Conservation (phyloP, 2,329 filamentous ascomycete genomes). For the Phyllosticta citrichinensis region DNA sequence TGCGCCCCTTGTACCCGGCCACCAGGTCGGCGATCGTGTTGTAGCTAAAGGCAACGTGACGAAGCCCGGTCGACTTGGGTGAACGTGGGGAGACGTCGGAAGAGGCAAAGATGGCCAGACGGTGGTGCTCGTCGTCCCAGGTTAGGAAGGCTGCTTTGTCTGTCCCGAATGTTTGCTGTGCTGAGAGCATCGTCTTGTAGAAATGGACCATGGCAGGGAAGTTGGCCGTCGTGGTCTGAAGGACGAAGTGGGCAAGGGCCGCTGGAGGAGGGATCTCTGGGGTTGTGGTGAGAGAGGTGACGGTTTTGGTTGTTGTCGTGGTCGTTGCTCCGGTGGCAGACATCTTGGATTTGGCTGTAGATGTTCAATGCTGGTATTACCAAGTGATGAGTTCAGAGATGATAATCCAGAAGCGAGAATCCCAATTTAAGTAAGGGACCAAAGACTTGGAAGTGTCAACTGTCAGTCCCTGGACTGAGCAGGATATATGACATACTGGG, state of each 20-base stretch:
- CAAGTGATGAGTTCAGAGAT: background rate
- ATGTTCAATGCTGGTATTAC: background rate
- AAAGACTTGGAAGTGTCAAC: background rate
- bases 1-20: constrained; percentile 28
- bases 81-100: constrained; percentile 17
- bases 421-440: background rate
- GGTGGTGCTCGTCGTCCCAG: constrained; percentile 41
- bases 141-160: constrained; percentile 27
- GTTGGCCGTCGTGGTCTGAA: constrained; percentile 18
- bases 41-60: constrained; percentile 36
- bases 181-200: constrained; percentile 31
- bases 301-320: background rate
- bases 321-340: background rate
- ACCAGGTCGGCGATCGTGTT: constrained; percentile 26
- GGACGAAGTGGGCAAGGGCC: constrained; percentile 20
- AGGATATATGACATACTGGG: background rate
- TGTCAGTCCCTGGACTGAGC: background rate
- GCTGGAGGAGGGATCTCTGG: constrained; percentile 3
- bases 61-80: constrained; percentile 22
- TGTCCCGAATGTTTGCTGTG: constrained; percentile 17
- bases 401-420: background rate
- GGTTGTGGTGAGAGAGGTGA: background rate
- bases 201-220: constrained; percentile 25
- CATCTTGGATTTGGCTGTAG: background rate
- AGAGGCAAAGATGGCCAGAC: constrained; percentile 31